Evolutionary conservation across 1,284 basidiomycete species (phyloP), one percentile per base, ranked within the genome.

Genomic region (Leucoagaricus sp.): DNA sequence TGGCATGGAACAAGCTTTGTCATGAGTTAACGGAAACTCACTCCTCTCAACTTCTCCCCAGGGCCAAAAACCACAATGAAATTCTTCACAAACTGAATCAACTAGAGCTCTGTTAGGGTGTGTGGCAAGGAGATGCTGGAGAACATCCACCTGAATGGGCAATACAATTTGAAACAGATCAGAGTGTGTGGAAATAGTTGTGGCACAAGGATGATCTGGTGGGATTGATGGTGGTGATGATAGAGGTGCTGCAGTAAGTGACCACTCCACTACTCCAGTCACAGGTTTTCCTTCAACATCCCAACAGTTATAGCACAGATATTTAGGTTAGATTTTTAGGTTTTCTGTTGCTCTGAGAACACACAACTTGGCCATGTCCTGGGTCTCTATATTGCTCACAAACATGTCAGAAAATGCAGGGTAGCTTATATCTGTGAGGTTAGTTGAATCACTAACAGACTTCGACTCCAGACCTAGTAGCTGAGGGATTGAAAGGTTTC

Each of bases 51-150:
- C 55, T 1, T 47, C 23, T 1, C 73, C 75, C 56, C 60, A 74
- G 0, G 73, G 75, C 75, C 75, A 78, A 58, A 77, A 77, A 0
- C 75, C 38, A 8, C 8, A 1, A 4, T 2, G 1, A 3, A 40
- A 40, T 17, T 19, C 38, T 5, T n/a, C 2, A 40, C 38, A 40
- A 13, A 40, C 38, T n/a, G 38, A 40, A 3, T 40, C 12, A n/a
- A 7, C n/a, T 4, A 40, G 21, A 5, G 15, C 1, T 2, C 6
- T 4, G 21, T 40, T 40, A 2, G 38, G 38, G 9, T 40, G 1
- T 15, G 38, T 64, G 45, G 31, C n/a, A n/a, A n/a, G n/a, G n/a
- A n/a, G n/a, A n/a, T n/a, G n/a, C n/a, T n/a, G n/a, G n/a, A n/a
- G n/a, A n/a, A n/a, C n/a, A n/a, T n/a, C n/a, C n/a, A 72, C 56